Evolutionary conservation across 2,329 filamentous ascomycete genomes (phyloP).

Genomic region (Hymenoscyphus fructigenus): DNA sequence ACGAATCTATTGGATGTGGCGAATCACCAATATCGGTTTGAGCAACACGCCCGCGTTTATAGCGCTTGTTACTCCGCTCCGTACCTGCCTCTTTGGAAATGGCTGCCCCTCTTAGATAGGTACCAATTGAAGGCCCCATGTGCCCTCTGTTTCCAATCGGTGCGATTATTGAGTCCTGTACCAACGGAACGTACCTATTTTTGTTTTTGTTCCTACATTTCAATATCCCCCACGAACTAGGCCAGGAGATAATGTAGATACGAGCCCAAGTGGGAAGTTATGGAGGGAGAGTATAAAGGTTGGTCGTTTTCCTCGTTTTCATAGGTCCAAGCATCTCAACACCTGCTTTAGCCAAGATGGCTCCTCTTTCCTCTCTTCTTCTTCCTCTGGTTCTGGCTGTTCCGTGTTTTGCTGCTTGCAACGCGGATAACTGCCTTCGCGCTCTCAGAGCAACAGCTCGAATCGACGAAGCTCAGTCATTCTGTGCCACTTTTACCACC

Average conservation of each 20-base stretch:
- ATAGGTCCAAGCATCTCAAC: not conserved
- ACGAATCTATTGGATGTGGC: not conserved
- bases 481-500: slow-evolving; percentile 19
- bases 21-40: not conserved
- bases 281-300: not conserved
- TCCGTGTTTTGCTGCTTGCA: slow-evolving; percentile 45
- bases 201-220: not conserved
- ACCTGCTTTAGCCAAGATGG: not conserved
- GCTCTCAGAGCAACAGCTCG: slow-evolving; percentile 13
- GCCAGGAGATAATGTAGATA: not conserved
- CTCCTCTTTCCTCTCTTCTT: slow-evolving; percentile 5
- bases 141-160: not conserved
- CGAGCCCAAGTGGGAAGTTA: slow-evolving; percentile 1
- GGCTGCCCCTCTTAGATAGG: not conserved
- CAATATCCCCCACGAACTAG: not conserved
- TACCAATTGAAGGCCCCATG: not conserved
- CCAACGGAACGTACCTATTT: not conserved
- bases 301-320: not conserved
- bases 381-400: slow-evolving; percentile 36
- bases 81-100: slow-evolving; percentile 1
- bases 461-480: slow-evolving; percentile 16
- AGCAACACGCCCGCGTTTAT: not conserved
- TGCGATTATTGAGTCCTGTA: not conserved
- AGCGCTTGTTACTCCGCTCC: not conserved
- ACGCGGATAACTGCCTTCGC: slow-evolving; percentile 23